A percentile compares a stretch with the other conserved stretches of the same genome.
Evolutionary conservation across 2,329 filamentous ascomycete species (phyloP).

Genomic region (Aspergillus calidoustus): DNA sequence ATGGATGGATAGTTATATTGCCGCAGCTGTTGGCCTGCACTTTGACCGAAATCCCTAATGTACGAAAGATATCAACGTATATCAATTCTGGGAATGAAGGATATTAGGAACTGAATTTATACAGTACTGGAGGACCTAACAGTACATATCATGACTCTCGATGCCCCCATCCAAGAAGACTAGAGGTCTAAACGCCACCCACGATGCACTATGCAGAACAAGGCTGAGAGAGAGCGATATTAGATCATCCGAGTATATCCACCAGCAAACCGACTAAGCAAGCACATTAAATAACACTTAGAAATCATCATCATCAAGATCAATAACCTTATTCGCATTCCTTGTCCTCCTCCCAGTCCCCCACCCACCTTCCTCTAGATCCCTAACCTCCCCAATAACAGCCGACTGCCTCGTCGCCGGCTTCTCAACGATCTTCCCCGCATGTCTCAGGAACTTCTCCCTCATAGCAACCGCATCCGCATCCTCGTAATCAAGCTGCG

Average conservation of each 20-base stretch:
- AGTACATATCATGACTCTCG: too few relatives aligned
- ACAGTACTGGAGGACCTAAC: too few relatives aligned
- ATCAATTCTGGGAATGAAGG: too few relatives aligned
- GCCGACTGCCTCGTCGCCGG: conserved; percentile 21
- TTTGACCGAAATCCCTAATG: too few relatives aligned
- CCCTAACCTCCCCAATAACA: conserved; percentile 36
- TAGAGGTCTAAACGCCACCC: not conserved
- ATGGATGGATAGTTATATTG: too few relatives aligned
- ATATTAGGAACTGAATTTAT: too few relatives aligned
- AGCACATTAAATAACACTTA: not conserved
- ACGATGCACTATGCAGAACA: not conserved
- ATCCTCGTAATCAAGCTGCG: conserved; percentile 55
- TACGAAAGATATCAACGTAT: too few relatives aligned
- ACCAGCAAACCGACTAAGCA: not conserved
- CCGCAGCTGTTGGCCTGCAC: too few relatives aligned
- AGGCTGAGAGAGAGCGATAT: not conserved
- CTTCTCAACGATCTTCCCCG: conserved; percentile 48
- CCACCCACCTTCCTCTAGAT: conserved; percentile 41
- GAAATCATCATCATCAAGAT: conserved; percentile 19
- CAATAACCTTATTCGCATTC: conserved; percentile 31
- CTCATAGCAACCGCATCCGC: conserved; percentile 59
- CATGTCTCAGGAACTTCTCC: conserved; percentile 56
- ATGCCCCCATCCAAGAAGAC: too few relatives aligned
- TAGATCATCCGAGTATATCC: not conserved
- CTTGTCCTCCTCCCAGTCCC: conserved; percentile 42